phyloP scores from a whole-genome alignment of 768 basidiomycete genomes.

The Termitomyces sp. region DNA sequence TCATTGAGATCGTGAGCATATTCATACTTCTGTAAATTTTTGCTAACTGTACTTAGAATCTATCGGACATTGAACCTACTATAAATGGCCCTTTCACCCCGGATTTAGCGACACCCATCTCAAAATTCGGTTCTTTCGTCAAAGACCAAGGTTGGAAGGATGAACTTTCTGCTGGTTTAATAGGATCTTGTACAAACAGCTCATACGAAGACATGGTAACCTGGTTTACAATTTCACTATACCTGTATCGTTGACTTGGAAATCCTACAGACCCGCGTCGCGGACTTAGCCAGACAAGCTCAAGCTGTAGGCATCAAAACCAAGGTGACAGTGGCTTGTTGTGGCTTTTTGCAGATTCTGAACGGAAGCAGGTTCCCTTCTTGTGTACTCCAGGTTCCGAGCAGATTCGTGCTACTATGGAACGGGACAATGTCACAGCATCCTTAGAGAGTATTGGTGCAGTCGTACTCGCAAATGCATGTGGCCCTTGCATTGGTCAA shows the following conservation, averaged over 20 bases:
- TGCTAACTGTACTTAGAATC: constrained; percentile 45
- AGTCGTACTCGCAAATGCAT: constrained; percentile 92
- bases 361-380: constrained; percentile 59
- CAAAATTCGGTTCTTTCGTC: constrained; percentile 77
- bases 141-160: constrained; percentile 90
- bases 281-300: constrained; percentile 87
- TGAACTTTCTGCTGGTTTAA: constrained; percentile 83
- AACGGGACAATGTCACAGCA: constrained; percentile 83
- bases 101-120: constrained; percentile 90
- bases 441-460: constrained; percentile 88
- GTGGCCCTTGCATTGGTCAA: constrained; percentile 98
- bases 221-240: not conserved
- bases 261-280: constrained; percentile 70
- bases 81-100: constrained; percentile 98
- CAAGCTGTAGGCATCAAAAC: constrained; percentile 74
- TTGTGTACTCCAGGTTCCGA: constrained; percentile 90
- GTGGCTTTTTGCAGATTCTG: constrained; percentile 2
- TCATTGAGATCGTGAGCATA: constrained; percentile 82
- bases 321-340: constrained; percentile 38
- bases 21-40: not conserved
- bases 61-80: constrained; percentile 85
- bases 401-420: constrained; percentile 95
- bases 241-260: constrained; percentile 7
- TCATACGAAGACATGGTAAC: constrained; percentile 92
- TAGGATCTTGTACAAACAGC: constrained; percentile 99